Conservation (phyloP, 2,329 filamentous ascomycete species). For the Epicoccum sorghinum region DNA sequence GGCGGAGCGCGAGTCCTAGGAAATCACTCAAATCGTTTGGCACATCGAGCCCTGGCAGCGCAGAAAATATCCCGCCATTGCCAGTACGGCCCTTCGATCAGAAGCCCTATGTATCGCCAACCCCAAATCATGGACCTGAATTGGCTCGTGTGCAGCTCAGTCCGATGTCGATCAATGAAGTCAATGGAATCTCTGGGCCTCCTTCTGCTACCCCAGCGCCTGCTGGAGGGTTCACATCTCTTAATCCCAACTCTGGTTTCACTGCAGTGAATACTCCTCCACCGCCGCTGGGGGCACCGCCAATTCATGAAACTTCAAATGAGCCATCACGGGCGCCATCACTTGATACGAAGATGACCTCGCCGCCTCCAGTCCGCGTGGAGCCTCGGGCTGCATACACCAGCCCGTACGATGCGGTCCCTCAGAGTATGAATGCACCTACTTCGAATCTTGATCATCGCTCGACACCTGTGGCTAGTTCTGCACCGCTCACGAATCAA, state of each 20-base stretch:
- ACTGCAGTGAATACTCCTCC: slow-evolving; percentile 29
- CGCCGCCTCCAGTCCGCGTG: slow-evolving; percentile 1
- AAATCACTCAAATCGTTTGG: slow-evolving; percentile 36
- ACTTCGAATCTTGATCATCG: slow-evolving; percentile 6
- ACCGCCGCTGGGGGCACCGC: slow-evolving; percentile 20
- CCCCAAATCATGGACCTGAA: slow-evolving; percentile 27
- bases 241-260: slow-evolving; percentile 32
- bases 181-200: slow-evolving; percentile 34
- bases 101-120: slow-evolving; percentile 26
- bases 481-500: slow-evolving; percentile 16
- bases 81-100: slow-evolving; percentile 28
- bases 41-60: slow-evolving; percentile 25
- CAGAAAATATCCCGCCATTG: slow-evolving; percentile 37
- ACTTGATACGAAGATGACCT: slow-evolving; percentile 9
- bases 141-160: slow-evolving; percentile 32
- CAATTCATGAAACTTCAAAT: slow-evolving; percentile 18
- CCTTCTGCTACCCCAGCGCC: slow-evolving; percentile 16
- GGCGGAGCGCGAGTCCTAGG: slow-evolving; percentile 35
- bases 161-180: slow-evolving; percentile 36
- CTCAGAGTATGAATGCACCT: slow-evolving; percentile 8
- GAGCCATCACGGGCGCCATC: slow-evolving; percentile 23
- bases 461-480: not conserved
- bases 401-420: slow-evolving; percentile 38
- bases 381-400: slow-evolving; percentile 30
- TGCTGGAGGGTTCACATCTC: slow-evolving; percentile 27